Evolutionary conservation across 345 rosid species (phyloP), one percentile per base, ranked within the genome.

Genomic region (Eucalyptus dawsonii): DNA sequence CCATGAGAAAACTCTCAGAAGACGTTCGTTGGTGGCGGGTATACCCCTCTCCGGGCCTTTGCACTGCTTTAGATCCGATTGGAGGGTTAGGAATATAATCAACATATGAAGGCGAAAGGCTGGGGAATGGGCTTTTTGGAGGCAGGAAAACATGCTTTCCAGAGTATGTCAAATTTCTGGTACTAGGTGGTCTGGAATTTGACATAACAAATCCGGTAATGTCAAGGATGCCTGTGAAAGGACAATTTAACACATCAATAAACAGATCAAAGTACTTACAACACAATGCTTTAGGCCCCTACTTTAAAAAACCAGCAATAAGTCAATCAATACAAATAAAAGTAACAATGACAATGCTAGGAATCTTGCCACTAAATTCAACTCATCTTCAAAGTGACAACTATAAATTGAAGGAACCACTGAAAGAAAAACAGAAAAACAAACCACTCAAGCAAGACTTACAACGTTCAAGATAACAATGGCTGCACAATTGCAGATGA

Each of bases 71-170:
- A 76, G 94, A 89, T 86, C 91, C 94, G 21, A 88, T 47, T 19
- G 90, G 88, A 87, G 86, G 86, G 72, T 87, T 87, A 42, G 95
- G 90, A 83, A 90, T 86, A 90, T 90, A 90, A 76, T 94, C 95
- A 65, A 86, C 92, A 90, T 88, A 89, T 24, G 93, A 60, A 24
- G 93, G 91, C 50, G 93, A 90, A 86, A 89, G 89, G 54, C 88
- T 87, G 29, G 93, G 94, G 87, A 90, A 92, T 5, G 91, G 91
- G 50, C 91, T 89, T 87, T 87, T 92, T 19, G 93, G 92, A 81
- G 95, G 94, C 89, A 92, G 92, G 69, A 90, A 51, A 86, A 93
- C 87, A 81, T 94, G 95, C 91, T 90, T 94, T 88, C 93, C 95
- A 3, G 94, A 47, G 89, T 87, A 90, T 89, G 93, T 91, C 29